Evolutionary conservation across 345 rosid species (phyloP), one percentile per base, ranked within the genome.

Genomic region (Corchorus capsularis): DNA sequence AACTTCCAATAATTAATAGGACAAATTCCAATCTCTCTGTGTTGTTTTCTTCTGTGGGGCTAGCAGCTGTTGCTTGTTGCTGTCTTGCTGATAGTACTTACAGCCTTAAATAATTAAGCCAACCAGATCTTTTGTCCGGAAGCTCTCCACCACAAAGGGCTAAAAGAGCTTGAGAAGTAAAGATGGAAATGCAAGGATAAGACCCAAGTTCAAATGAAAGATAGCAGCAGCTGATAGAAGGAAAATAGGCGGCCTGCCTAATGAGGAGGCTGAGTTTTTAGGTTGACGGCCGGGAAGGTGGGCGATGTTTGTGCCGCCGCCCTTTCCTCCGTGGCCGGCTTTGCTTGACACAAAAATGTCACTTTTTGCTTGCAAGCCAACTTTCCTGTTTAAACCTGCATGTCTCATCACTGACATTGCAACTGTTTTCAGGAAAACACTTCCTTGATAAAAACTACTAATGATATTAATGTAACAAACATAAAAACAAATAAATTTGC

Each of bases 241-340:
- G 68, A 62, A 49, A 64, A 3, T 39, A 39, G 61, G 16, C 47
- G 83, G 69, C 62, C 49, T 53, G 54, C 62, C 49, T 20, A 69
- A 39, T 19, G 77, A 20, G 0, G 69, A 12, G n/a, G 87, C 82
- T 43, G 69, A 55, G 41, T 69, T 73, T 73, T 67, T 79, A 1
- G 6, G 16, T 4, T 49, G 43, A 17, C 22, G 69, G 14, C 27
- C 27, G 27, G 74, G 85, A 1, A 45, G 83, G 37, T 63, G 88
- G 41, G 32, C 74, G 6, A 9, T 1, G 69, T 78, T 83, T 41
- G 81, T 49, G 57, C 80, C 86, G 57, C 57, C 59, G 49, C 85
- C 87, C 73, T 75, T 84, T 11, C 87, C 88, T 73, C 8, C 74
- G 15, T 63, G 65, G 8, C 27, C 27, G 27, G 70, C 76, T 55